Evolutionary conservation across 2,329 filamentous ascomycete species (phyloP), one percentile per base, ranked within the genome.

Genomic region (Hawksworthiomyces lignivorus): DNA sequence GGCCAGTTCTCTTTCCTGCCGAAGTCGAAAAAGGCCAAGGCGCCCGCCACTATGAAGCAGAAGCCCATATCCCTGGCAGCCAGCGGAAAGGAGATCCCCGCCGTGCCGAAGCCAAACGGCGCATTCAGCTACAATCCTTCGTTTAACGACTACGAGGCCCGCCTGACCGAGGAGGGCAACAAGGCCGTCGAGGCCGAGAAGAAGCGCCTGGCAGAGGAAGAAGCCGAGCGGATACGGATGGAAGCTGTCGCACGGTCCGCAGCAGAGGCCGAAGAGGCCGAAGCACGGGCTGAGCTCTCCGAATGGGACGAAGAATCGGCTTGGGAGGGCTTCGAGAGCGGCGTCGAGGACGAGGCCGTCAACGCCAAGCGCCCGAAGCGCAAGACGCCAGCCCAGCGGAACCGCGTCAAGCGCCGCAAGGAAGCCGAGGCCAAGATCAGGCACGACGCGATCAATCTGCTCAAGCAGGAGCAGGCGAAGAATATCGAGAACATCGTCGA

Each of bases 71-170:
- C 89, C 4, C 73, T 97, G 22, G 75, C 85, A n/a, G 84, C 83
- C 32, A 87, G 73, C 56, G 89, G 88, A 28, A 94, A 90, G 60
- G 62, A 74, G 0, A 70, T 94, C 8, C 84, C 87, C 1, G 81
- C 88, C 3, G 84, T 98, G 1, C 72, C 75, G 47, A 84, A 80
- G 55, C 92, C 92, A 2, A 74, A 80, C 7, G 87, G 82, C 14
- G 88, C 87, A 45, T 87, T 82, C 61, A 94, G 87, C 54, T 98
- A 98, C 68, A 98, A 98, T 60, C 92, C 92, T 0, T 69, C 77
- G 6, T 94, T 94, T 53, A 75, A 79, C 49, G 88, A 95, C 49
- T 98, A 94, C 73, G 82, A 89, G 53, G 72, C 77, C 8, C 76
- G 90, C 14, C 67, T 95, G 33, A 72, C 75, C 17, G 70, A 77